Conservation (phyloP, 1,139 yeast genomes). For the Yamadazyma epiphylla region DNA sequence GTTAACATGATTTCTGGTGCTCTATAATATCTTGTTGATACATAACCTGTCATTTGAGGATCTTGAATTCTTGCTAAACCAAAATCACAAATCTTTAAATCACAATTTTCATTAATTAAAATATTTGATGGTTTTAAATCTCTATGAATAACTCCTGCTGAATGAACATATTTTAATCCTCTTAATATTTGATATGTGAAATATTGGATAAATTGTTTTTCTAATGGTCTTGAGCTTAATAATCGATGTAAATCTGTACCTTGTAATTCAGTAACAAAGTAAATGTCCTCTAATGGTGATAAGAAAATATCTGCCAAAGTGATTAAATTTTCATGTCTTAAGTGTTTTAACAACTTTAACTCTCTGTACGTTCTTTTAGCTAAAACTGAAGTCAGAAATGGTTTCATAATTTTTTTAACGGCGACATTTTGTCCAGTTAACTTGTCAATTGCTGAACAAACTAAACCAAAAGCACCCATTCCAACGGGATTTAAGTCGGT, state of each 20-base stretch:
- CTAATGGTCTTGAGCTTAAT: constrained; percentile 88
- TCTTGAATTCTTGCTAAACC: constrained; percentile 97
- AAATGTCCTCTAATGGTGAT: constrained; percentile 93
- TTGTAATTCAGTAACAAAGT: constrained; percentile 93
- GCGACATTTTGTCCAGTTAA: constrained; percentile 93
- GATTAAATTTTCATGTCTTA: constrained; percentile 91
- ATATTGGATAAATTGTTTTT: constrained; percentile 94
- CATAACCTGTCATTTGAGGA: constrained; percentile 99
- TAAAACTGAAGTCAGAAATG: constrained; percentile 89
- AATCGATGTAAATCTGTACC: constrained; percentile 95
- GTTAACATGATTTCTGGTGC: constrained; percentile 99
- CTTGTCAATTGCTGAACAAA: constrained; percentile 93
- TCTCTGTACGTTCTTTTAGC: constrained; percentile 97
- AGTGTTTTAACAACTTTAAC: constrained; percentile 84
- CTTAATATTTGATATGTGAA: constrained; percentile 90
- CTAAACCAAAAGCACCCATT: constrained; percentile 98
- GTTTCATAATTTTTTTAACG: constrained; percentile 95
- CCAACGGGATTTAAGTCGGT: constrained; percentile 95
- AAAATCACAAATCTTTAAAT: constrained; percentile 92
- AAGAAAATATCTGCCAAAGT: constrained; percentile 91
- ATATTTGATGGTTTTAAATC: constrained; percentile 93
- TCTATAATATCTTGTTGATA: constrained; percentile 91
- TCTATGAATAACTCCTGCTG: constrained; percentile 95
- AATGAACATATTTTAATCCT: constrained; percentile 92
- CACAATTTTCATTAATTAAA: constrained; percentile 91